Evolutionary conservation across 176 grass and related monocot genomes (phyloP).

Genomic region (Musa troglodytarum): DNA sequence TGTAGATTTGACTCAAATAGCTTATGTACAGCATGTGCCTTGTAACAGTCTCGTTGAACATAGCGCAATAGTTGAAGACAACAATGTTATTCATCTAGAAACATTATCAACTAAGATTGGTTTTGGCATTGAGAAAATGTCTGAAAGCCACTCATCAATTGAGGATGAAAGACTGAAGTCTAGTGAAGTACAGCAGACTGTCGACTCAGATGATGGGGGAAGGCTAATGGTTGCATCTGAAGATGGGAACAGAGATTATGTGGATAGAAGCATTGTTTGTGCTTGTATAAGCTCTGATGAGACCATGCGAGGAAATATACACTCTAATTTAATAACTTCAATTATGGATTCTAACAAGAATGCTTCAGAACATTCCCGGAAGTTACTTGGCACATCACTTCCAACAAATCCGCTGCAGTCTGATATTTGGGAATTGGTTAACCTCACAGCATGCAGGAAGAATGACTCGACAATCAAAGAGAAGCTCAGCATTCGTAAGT

Average conservation of each 20-base stretch:
- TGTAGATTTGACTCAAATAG: too few relatives aligned
- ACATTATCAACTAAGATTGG: neutral
- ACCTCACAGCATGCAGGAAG: constrained; percentile 29
- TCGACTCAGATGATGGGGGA: neutral
- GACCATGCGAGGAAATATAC: constrained; percentile 1
- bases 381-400: constrained; percentile 31
- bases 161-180: constrained; percentile 4
- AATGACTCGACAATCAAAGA: constrained; percentile 45
- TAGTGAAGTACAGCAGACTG: neutral
- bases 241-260: neutral
- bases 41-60: neutral
- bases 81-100: neutral
- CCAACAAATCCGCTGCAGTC: constrained; percentile 22
- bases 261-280: neutral
- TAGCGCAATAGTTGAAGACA: neutral
- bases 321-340: constrained; percentile 36
- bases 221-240: neutral
- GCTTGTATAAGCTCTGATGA: constrained; percentile 15
- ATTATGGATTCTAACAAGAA: constrained; percentile 36
- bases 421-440: constrained; percentile 32
- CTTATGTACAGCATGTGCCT: neutral
- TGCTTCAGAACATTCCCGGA: constrained; percentile 26
- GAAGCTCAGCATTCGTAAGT: constrained; percentile 38
- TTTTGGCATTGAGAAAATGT: neutral
- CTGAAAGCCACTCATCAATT: neutral